These are phyloP conservation scores for Leishmania tarentolae DNA, from an alignment of 208 protist genomes.

Conservation along the genomic window DNA sequence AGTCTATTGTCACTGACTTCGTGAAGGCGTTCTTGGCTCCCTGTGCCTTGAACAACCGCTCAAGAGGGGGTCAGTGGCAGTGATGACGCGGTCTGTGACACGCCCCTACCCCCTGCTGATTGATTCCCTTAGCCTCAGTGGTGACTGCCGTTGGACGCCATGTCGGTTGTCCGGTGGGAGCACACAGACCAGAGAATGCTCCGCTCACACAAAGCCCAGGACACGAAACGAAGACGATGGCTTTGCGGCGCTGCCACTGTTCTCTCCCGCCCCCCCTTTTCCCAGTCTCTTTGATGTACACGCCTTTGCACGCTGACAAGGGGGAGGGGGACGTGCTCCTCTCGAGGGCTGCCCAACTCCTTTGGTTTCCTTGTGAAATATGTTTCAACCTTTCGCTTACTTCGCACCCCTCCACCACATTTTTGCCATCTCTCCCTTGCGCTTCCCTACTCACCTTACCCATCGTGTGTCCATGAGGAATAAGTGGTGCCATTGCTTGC, in stretches of 20 bases:
- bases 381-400: not conserved
- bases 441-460: not conserved
- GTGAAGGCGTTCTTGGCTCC: no score
- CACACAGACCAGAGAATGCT: not conserved
- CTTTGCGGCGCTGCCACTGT: not conserved
- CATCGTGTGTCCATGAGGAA: not conserved
- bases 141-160: not conserved
- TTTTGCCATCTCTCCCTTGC: not conserved
- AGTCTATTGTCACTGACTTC: no score
- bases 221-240: not conserved
- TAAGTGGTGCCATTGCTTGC: not conserved
- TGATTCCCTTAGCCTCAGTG: not conserved
- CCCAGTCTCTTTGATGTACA: not conserved
- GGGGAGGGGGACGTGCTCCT: no score
- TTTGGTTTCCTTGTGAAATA: no score
- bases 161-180: not conserved
- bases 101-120: no score
- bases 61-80: no score
- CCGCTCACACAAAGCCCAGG: not conserved
- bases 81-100: no score
- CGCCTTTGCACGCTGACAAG: not conserved
- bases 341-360: no score
- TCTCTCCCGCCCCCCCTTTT: no score
- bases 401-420: not conserved
- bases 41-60: no score